Evolutionary conservation across 2,329 filamentous ascomycete genomes (phyloP), one percentile per base, ranked within the genome.

Genomic region (Waltergamsia citrina): DNA sequence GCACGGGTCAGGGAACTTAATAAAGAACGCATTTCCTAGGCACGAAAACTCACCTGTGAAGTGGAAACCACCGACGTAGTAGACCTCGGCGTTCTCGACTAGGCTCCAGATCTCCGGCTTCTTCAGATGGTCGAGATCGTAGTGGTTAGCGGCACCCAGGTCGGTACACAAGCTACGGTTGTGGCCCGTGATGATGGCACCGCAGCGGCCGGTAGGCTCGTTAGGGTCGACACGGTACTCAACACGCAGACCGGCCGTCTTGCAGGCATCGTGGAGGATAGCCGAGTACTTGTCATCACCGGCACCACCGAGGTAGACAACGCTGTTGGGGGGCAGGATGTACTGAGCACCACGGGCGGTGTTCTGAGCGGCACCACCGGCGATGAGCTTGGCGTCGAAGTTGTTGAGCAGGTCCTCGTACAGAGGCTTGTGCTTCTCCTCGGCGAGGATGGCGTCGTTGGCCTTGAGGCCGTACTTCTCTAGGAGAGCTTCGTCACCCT

Each of bases 401-500:
- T 92, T 90, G 64, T 84, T 81, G 50, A 95, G 76, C 47, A 96
- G 76, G 54, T 98, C 92, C 57, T 96, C 88, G 63, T 87, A 98
- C 54, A 98, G 74, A 29, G 73, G 76, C 55, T 82, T 71, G 66
- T 98, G 92, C 70, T 94, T 82, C 56, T 85, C 78, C 62, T 94
- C 86, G 37, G 90, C 90, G 41, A 98, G 85, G 59, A 98, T 95
- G 51, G 92, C 92, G 60, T 98, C 90, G 67, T 98, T 94, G 60
- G 82, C 73, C 72, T 98, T 95, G 52, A 98, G 74, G 39, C 67
- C 78, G 59, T 98, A 98, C 72, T 95, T 94, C 47, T 88, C 69
- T 40, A 98, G 83, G 36, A 96, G 78, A 20, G 77, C 78, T 49
- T 88, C 73, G 62, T 90, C 76, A 50, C 87, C 93, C 49, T 67